phyloP scores from a whole-genome alignment of 2,329 filamentous ascomycete species.

The Apiospora kogelbergensis region DNA sequence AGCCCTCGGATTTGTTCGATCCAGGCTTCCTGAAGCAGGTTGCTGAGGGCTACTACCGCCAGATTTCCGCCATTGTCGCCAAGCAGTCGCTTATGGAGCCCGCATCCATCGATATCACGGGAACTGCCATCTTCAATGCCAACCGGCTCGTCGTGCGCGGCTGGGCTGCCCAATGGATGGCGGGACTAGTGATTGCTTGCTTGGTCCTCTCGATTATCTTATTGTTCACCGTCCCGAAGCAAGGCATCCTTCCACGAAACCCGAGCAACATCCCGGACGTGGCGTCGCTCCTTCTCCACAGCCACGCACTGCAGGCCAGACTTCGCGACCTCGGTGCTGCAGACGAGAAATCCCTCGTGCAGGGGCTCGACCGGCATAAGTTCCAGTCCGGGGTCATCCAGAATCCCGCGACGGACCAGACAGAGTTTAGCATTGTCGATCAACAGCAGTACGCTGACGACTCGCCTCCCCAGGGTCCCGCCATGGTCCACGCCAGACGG shows the following conservation, averaged over 20 bases:
- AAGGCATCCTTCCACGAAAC: constrained; percentile 36
- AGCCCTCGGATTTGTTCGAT: constrained; percentile 16
- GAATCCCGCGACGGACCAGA: constrained; percentile 9
- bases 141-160: constrained; percentile 32
- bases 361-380: constrained; percentile 26
- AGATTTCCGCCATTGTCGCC: constrained; percentile 35
- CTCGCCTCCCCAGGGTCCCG: neutral
- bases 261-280: constrained; percentile 35
- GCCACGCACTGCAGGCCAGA: constrained; percentile 33
- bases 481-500: constrained; percentile 18
- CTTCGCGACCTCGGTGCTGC: constrained; percentile 36
- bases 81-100: constrained; percentile 28
- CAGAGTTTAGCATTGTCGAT: constrained; percentile 26
- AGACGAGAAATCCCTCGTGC: constrained; percentile 25
- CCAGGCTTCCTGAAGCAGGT: constrained; percentile 24
- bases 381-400: constrained; percentile 20
- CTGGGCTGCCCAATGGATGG: constrained; percentile 32
- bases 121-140: constrained; percentile 25
- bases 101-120: constrained; percentile 19
- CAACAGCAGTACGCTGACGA: constrained; percentile 15
- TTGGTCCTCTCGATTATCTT: constrained; percentile 22
- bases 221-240: constrained; percentile 27
- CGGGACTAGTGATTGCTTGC: constrained; percentile 27
- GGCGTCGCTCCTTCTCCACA: constrained; percentile 37
- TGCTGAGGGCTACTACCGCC: constrained; percentile 31